Conservation (phyloP, 768 basidiomycete species). For the Hydnomerulius pinastri region DNA sequence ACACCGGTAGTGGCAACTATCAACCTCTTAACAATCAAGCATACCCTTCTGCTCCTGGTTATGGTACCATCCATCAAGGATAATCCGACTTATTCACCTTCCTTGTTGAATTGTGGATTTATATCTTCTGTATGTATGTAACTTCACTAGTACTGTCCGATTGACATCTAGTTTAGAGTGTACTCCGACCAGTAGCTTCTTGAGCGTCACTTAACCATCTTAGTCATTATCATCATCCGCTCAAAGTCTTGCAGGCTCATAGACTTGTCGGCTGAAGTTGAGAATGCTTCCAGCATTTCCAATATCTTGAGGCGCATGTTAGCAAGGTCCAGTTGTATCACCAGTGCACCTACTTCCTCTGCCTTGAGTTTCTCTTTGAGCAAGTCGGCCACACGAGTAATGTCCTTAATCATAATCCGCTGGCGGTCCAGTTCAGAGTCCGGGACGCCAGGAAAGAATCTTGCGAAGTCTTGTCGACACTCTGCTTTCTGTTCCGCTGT, state of each 20-base stretch:
- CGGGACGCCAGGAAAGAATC: slow-evolving; percentile 69
- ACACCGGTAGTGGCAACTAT: slow-evolving; percentile 41
- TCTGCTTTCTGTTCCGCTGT: slow-evolving; percentile 54
- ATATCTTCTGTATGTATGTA: background rate
- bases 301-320: slow-evolving; percentile 52
- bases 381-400: slow-evolving; percentile 58
- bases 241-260: slow-evolving; percentile 72
- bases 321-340: background rate
- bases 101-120: background rate
- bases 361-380: slow-evolving; percentile 72
- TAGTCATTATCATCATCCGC: slow-evolving; percentile 69
- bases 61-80: slow-evolving; percentile 33
- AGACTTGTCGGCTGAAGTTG: slow-evolving; percentile 66
- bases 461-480: slow-evolving; percentile 60
- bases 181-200: slow-evolving; percentile 3
- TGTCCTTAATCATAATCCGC: slow-evolving; percentile 66
- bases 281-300: slow-evolving; percentile 81
- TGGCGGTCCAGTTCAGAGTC: slow-evolving; percentile 49
- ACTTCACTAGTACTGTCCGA: slow-evolving; percentile 2
- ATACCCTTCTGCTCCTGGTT: slow-evolving; percentile 30
- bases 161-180: background rate
- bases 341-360: slow-evolving; percentile 58
- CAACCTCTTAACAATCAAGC: slow-evolving; percentile 26
- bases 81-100: background rate
- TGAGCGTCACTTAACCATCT: slow-evolving; percentile 42